Conservation (phyloP, 2,329 filamentous ascomycete genomes). For the Hypoxylon rubiginosum region DNA sequence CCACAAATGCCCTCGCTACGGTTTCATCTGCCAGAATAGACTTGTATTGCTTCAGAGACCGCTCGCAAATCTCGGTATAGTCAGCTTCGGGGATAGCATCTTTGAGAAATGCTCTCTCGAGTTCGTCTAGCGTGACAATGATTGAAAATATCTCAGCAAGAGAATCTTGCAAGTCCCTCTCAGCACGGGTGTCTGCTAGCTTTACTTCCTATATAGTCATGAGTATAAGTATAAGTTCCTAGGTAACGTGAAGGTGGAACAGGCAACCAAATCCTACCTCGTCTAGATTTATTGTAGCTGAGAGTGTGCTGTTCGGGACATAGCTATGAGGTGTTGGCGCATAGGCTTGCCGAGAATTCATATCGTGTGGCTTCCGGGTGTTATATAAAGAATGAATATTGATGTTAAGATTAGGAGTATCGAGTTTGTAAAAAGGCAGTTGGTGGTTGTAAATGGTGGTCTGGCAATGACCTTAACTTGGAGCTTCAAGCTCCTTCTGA, state of each 20-base stretch:
- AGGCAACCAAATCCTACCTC: conserved; percentile 69
- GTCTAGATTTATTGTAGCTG: conserved; percentile 92
- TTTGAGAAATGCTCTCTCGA: conserved; percentile 96
- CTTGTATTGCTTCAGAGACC: conserved; percentile 95
- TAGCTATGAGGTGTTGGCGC: conserved; percentile 93
- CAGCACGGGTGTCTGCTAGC: conserved; percentile 84
- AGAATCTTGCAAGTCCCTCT: conserved; percentile 94
- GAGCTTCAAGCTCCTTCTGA: background rate
- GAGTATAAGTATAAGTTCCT: conserved; percentile 24
- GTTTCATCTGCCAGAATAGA: conserved; percentile 91
- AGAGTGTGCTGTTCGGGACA: conserved; percentile 84
- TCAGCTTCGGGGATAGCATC: conserved; percentile 92
- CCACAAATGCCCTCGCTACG: conserved; percentile 88
- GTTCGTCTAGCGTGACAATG: conserved; percentile 91
- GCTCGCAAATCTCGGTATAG: conserved; percentile 96
- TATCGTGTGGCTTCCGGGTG: conserved; percentile 51
- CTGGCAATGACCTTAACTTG: background rate
- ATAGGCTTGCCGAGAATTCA: conserved; percentile 77
- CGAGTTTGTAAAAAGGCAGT: background rate
- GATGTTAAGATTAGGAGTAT: background rate
- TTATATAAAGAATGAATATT: background rate
- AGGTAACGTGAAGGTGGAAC: background rate
- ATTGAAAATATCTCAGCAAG: conserved; percentile 98
- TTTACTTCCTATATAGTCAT: conserved; percentile 87
- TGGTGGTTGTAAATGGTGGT: background rate